Evolutionary conservation across 176 grass and related monocot species (phyloP).

Genomic region (Paspalum vaginatum): DNA sequence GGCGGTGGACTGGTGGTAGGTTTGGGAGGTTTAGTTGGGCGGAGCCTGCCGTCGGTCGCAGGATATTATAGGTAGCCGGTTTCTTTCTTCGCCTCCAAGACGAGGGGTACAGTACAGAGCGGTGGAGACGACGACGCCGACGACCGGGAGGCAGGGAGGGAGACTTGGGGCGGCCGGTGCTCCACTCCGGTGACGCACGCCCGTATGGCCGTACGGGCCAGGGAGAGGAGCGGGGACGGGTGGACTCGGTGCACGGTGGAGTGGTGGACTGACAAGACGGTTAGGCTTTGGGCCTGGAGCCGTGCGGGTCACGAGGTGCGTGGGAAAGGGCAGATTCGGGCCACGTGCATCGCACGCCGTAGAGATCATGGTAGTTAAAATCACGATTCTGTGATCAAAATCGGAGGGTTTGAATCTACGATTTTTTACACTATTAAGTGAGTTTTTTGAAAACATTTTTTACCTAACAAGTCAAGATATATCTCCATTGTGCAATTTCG

Average conservation of each 20-base stretch:
- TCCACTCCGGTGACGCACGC: not conserved
- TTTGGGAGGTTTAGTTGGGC: constrained; percentile 32
- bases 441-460: too few relatives aligned
- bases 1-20: not conserved
- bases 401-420: too few relatives aligned
- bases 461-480: too few relatives aligned
- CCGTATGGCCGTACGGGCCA: not conserved
- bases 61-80: constrained; percentile 19
- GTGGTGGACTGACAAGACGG: not conserved
- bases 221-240: not conserved
- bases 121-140: constrained; percentile 35
- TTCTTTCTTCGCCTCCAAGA: constrained; percentile 68
- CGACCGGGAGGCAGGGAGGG: not conserved
- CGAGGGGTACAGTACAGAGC: not conserved
- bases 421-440: too few relatives aligned
- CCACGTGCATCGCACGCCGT: not conserved
- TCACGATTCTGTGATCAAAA: too few relatives aligned
- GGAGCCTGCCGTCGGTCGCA: not conserved
- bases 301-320: constrained; percentile 8
- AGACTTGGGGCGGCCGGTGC: constrained; percentile 31
- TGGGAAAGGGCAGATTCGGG: not conserved
- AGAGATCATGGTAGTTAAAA: too few relatives aligned
- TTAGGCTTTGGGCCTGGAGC: not conserved
- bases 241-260: constrained; percentile 25
- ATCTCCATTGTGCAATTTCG: too few relatives aligned